phyloP scores from a whole-genome alignment of 2,329 filamentous ascomycete genomes.

The Drechslera avenae region DNA sequence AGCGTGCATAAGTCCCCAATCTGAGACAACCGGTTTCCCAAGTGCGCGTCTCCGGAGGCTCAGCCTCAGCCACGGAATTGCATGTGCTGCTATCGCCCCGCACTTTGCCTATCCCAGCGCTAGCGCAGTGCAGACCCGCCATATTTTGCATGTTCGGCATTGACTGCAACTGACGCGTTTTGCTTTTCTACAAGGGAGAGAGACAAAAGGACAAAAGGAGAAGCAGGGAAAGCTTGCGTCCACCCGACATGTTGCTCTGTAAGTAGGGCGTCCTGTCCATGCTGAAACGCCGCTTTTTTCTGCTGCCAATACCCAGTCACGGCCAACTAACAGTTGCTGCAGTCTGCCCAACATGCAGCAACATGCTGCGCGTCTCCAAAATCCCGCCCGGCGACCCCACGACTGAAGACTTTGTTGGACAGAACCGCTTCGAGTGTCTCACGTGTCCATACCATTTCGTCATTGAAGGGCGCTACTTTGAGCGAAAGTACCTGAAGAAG shows the following conservation, averaged over 20 bases:
- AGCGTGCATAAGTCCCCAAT: constrained; percentile 17
- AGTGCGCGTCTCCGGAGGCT: constrained; percentile 16
- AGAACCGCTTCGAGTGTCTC: constrained; percentile 90
- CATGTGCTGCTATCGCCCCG: constrained; percentile 21
- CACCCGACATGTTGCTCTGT: constrained; percentile 68
- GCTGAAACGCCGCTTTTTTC: no score
- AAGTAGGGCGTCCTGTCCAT: constrained; percentile 29
- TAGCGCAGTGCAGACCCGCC: constrained; percentile 32
- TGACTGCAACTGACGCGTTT: neutral
- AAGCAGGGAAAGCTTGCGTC: neutral
- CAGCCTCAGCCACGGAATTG: constrained; percentile 1
- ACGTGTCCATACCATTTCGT: constrained; percentile 93
- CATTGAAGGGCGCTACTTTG: constrained; percentile 79
- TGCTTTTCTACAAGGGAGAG: constrained; percentile 7
- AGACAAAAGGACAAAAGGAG: no score
- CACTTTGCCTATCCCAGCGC: constrained; percentile 26
- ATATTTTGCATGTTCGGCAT: constrained; percentile 30
- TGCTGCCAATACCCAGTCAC: neutral
- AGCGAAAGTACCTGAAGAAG: constrained; percentile 77
- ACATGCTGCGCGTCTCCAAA: constrained; percentile 75
- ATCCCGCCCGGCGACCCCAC: constrained; percentile 49
- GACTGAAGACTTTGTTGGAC: constrained; percentile 46
- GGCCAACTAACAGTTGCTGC: neutral
- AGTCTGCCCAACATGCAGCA: constrained; percentile 83
- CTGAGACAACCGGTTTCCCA: constrained; percentile 22